Base-by-base conservation (phyloP, 805 yeast species). In the Helenozyma baotianmanensis region DNA sequence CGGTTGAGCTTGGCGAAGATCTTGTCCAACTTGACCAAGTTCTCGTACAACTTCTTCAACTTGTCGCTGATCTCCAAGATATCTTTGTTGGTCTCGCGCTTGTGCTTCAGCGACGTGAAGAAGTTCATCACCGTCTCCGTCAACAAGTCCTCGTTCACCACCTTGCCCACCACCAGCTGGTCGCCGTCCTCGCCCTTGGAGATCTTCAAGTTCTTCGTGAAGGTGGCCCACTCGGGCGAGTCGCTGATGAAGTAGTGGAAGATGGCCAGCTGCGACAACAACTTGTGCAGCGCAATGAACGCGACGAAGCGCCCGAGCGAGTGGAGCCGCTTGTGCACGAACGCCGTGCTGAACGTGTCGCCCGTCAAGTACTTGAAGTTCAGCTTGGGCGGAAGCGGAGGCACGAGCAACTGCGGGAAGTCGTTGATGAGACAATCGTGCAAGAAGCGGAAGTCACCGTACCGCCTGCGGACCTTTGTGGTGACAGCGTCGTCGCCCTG, bases 311-410 rank as follows among this genome's bases (percentile, higher is more conserved):
- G 68, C 45, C 81, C 78, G 27, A 90, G 65, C 4, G 96, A 84
- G 29, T 80, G 77, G 3, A 94, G 80, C 46, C 98, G 67, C 54
- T 85, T 84, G 39, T 71, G 67, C 0, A 96, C 90, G 57, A 92
- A 92, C 38, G 84, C 88, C 10, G 76, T 69, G 17, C 90, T 78
- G 54, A 90, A 90, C 23, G 97, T 70, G 49, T 90, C 97, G 9
- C 98, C 97, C 23, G 94, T 88, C 32, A 90, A 71, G 58, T 92
- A 90, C 55, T 90, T 96, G 47, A 90, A 68, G 39, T 95, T 76
- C 62, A 84, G 85, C 57, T 88, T 89, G 41, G 90, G 94, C 0
- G 98, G 98, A 33, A 90, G 68, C 10, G 97, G 97, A 1, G 98
- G 98, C 0, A 90, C 76, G 10, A 92, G 76, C 39, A 85, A 70